Evolutionary conservation across 768 basidiomycete genomes (phyloP).

Genomic region (Hericium erinaceus): DNA sequence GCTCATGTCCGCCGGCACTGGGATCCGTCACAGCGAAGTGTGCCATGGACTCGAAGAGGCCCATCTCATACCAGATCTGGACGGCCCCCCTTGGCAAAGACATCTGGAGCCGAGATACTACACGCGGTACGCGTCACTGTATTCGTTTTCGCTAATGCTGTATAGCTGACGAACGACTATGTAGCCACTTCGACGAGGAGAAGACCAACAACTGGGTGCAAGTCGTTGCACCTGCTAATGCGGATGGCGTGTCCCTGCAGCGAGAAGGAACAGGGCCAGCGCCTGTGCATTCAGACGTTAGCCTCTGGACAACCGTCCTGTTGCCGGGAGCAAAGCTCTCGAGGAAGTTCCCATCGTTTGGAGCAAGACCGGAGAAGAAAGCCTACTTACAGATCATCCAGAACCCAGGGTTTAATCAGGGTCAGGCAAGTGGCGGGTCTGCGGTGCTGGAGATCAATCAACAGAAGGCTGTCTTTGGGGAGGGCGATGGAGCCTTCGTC

Average conservation of each 20-base stretch:
- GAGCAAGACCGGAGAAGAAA: neutral
- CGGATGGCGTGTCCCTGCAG: constrained; percentile 42
- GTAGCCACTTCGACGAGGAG: constrained; percentile 69
- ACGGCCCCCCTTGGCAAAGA: constrained; percentile 34
- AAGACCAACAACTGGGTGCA: constrained; percentile 65
- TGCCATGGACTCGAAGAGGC: constrained; percentile 37
- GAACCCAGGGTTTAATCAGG: neutral
- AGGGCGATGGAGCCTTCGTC: neutral
- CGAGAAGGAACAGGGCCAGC: constrained; percentile 66
- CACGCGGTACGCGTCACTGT: constrained; percentile 42
- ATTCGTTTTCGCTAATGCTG: neutral
- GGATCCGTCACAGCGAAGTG: constrained; percentile 77
- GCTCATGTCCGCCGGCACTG: constrained; percentile 86
- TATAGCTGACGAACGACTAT: neutral
- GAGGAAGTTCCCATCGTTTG: neutral
- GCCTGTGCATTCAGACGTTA: constrained; percentile 57
- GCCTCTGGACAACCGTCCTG: constrained; percentile 34
- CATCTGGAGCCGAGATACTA: constrained; percentile 71
- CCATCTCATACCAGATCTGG: constrained; percentile 73
- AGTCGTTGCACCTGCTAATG: constrained; percentile 66
- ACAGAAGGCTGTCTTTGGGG: neutral
- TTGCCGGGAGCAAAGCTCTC: neutral
- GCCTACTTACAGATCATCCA: neutral
- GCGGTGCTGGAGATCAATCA: neutral
- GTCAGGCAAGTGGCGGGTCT: neutral